Percentiles rank a stretch among this genome's conserved stretches.
phyloP scores from a whole-genome alignment of 2,329 filamentous ascomycete genomes.

The Lecanoromycetidae sp. region DNA sequence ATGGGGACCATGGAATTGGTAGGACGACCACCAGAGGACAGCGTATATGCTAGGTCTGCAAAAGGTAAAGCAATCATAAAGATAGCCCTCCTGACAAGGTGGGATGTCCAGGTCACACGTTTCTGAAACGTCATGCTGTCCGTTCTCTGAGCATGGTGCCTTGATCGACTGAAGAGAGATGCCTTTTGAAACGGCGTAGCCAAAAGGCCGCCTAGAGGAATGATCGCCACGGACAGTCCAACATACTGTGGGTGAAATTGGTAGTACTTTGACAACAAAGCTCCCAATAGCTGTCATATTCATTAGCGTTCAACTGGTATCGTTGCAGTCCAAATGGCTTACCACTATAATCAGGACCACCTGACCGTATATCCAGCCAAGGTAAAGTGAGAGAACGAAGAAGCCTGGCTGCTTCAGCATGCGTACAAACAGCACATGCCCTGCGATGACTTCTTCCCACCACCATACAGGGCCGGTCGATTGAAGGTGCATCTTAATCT shows the following conservation, averaged over 20 bases:
- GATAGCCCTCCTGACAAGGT: slow-evolving; percentile 54
- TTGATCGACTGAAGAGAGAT: slow-evolving; percentile 53
- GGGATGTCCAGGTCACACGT: slow-evolving; percentile 57
- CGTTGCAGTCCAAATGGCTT: slow-evolving; percentile 23
- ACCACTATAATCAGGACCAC: slow-evolving; percentile 61
- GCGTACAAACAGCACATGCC: slow-evolving; percentile 50
- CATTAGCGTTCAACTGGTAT: neutral
- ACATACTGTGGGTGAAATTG: slow-evolving; percentile 51
- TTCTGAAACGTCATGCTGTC: slow-evolving; percentile 56
- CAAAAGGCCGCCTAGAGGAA: slow-evolving; percentile 56
- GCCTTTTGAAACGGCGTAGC: slow-evolving; percentile 65
- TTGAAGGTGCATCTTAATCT: slow-evolving; percentile 64
- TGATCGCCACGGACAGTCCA: slow-evolving; percentile 51
- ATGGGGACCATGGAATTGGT: slow-evolving; percentile 52
- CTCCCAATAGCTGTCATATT: slow-evolving; percentile 46
- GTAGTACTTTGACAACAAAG: slow-evolving; percentile 59
- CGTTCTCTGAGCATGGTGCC: slow-evolving; percentile 46
- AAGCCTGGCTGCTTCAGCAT: slow-evolving; percentile 69
- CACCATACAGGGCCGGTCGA: slow-evolving; percentile 63
- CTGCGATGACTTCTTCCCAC: slow-evolving; percentile 64
- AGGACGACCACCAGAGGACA: slow-evolving; percentile 51
- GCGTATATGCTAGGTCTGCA: slow-evolving; percentile 54
- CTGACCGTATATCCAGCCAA: slow-evolving; percentile 67
- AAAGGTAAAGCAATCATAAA: slow-evolving; percentile 58
- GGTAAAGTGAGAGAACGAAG: slow-evolving; percentile 57